Evolutionary conservation across 306 rosid genomes (phyloP).

Genomic region (Fragaria iinumae): DNA sequence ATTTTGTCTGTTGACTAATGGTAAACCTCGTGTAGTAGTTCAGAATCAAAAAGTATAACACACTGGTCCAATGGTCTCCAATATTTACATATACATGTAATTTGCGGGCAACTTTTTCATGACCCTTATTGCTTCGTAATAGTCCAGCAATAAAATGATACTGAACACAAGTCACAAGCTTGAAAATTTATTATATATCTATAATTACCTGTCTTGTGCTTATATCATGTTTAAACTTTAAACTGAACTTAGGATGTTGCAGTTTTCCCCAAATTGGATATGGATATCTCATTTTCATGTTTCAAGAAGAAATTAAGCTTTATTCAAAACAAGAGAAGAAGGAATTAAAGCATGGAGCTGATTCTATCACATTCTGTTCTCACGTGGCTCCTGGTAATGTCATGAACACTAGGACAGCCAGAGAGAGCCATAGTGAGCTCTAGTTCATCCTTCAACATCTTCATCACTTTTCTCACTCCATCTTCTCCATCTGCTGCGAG

Average conservation of each 20-base stretch:
- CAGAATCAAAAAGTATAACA: no score
- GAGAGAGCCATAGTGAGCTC: slow-evolving; percentile 57
- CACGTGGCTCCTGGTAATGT: slow-evolving; percentile 50
- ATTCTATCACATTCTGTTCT: slow-evolving; percentile 34
- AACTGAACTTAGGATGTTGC: neutral
- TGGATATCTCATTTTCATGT: neutral
- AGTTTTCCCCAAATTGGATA: neutral
- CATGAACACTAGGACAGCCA: slow-evolving; percentile 45
- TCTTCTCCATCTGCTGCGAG: slow-evolving; percentile 53
- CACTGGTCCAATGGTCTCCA: no score
- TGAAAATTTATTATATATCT: no score
- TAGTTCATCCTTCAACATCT: slow-evolving; percentile 55
- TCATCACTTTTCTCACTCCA: slow-evolving; percentile 48
- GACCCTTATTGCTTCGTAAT: no score
- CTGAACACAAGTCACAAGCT: no score
- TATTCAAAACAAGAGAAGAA: neutral
- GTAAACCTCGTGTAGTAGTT: no score
- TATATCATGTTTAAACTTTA: neutral
- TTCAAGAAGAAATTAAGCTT: neutral
- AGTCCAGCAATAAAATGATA: no score
- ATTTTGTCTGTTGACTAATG: no score
- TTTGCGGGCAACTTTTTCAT: no score
- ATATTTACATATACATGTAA: no score
- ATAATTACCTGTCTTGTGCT: no score
- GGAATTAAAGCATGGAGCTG: slow-evolving; percentile 43